These are phyloP conservation scores for Microstegium vimineum DNA, from an alignment of 176 grass and related monocot genomes.

Conservation along the genomic window DNA sequence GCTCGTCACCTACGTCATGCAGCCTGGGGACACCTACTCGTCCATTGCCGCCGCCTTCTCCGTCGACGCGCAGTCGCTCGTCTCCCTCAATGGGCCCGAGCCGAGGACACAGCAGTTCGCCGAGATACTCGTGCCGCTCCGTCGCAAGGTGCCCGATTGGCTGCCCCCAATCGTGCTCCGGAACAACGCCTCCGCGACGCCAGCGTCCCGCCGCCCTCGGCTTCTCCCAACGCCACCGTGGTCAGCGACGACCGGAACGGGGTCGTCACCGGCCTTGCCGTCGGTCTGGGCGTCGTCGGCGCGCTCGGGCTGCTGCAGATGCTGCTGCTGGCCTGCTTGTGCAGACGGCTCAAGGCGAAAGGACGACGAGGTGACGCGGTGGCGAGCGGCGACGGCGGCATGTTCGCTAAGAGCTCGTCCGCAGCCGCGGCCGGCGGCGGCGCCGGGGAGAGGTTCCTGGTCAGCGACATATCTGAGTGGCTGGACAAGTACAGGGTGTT, in stretches of 20 bases:
- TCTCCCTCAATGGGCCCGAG: slow-evolving; percentile 74
- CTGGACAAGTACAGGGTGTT: slow-evolving; percentile 96
- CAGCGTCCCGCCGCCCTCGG: slow-evolving; percentile 41
- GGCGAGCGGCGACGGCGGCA: slow-evolving; percentile 25
- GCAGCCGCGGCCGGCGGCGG: neutral
- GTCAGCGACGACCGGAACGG: slow-evolving; percentile 37
- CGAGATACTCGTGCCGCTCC: slow-evolving; percentile 68
- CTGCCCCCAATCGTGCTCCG: slow-evolving; percentile 60
- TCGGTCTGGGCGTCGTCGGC: slow-evolving; percentile 53
- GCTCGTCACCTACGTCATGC: slow-evolving; percentile 85
- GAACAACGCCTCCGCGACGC: slow-evolving; percentile 22
- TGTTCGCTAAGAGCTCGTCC: slow-evolving; percentile 29
- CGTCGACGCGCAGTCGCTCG: slow-evolving; percentile 48
- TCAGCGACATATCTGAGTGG: slow-evolving; percentile 79
- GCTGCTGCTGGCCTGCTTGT: slow-evolving; percentile 45
- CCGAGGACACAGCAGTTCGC: slow-evolving; percentile 9
- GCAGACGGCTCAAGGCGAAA: slow-evolving; percentile 41
- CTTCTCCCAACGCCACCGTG: slow-evolving; percentile 5
- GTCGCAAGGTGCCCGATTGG: slow-evolving; percentile 19
- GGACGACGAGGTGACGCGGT: slow-evolving; percentile 6
- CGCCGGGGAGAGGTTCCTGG: slow-evolving; percentile 45
- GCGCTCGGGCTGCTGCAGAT: slow-evolving; percentile 52
- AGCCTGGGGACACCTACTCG: slow-evolving; percentile 71
- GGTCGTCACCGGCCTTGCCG: slow-evolving; percentile 57
- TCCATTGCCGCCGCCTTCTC: slow-evolving; percentile 59